These are phyloP conservation scores for Saccharomycopsis sp. DNA, from an alignment of 805 yeast genomes.

Conservation along the genomic window DNA sequence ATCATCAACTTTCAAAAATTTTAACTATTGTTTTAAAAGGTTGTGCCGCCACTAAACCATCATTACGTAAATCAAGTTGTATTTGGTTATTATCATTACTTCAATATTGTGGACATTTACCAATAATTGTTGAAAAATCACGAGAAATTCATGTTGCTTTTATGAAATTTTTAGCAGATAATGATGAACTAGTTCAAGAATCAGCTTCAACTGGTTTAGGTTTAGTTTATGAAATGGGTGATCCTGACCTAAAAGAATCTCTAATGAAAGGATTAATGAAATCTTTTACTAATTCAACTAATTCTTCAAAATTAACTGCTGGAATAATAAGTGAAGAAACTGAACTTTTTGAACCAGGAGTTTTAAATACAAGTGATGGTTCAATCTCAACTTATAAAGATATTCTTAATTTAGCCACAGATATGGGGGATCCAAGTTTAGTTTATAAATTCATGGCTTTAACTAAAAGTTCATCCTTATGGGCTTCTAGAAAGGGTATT, in stretches of 20 bases:
- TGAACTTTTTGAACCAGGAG: constrained; percentile 74
- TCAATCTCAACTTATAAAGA: constrained; percentile 89
- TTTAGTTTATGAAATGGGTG: constrained; percentile 71
- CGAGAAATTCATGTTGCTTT: constrained; percentile 64
- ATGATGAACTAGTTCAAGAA: constrained; percentile 85
- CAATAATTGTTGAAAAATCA: constrained; percentile 31
- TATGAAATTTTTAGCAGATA: constrained; percentile 66
- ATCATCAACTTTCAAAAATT: constrained; percentile 21
- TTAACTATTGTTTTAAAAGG: constrained; percentile 41
- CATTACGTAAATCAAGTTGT: constrained; percentile 65
- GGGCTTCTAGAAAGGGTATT: constrained; percentile 90
- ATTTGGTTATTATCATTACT: constrained; percentile 77
- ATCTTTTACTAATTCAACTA: constrained; percentile 66
- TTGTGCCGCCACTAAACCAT: constrained; percentile 59
- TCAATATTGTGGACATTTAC: constrained; percentile 54
- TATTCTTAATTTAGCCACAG: constrained; percentile 78
- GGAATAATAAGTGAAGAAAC: constrained; percentile 75
- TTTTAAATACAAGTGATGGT: constrained; percentile 69
- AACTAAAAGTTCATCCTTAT: constrained; percentile 75
- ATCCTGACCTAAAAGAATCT: constrained; percentile 51
- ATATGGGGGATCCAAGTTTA: constrained; percentile 89
- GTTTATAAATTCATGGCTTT: constrained; percentile 92
- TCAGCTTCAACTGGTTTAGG: constrained; percentile 85
- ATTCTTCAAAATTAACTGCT: constrained; percentile 36
- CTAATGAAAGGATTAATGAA: constrained; percentile 61